phyloP scores from a whole-genome alignment of 1,139 yeast species.

The Taphrina communis region DNA sequence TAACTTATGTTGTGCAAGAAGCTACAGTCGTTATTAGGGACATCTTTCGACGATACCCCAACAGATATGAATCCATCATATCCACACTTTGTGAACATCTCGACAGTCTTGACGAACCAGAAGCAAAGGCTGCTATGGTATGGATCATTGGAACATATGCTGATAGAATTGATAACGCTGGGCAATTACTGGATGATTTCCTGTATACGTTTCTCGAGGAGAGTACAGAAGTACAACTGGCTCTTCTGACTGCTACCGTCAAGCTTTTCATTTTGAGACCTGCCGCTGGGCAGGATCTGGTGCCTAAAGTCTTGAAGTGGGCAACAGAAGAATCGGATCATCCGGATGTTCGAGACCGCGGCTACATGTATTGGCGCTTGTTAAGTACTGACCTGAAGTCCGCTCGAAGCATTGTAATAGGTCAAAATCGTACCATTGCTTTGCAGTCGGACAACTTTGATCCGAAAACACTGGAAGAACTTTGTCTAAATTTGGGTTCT shows the following conservation, averaged over 20 bases:
- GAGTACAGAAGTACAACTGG: constrained; percentile 72
- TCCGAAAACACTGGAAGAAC: constrained; percentile 72
- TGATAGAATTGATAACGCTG: constrained; percentile 58
- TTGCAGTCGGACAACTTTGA: constrained; percentile 75
- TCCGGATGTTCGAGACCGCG: constrained; percentile 87
- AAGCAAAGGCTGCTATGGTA: constrained; percentile 75
- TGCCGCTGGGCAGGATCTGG: constrained; percentile 60
- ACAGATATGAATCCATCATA: constrained; percentile 56
- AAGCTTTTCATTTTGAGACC: constrained; percentile 70
- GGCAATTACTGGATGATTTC: constrained; percentile 58
- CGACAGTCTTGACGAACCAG: constrained; percentile 68
- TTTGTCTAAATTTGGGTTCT: constrained; percentile 76
- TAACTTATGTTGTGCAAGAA: constrained; percentile 81
- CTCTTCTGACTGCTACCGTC: constrained; percentile 74
- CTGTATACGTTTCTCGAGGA: constrained; percentile 63
- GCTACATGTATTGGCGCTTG: constrained; percentile 83
- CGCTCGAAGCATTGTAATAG: constrained; percentile 63
- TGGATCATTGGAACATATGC: constrained; percentile 87
- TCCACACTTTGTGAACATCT: constrained; percentile 57
- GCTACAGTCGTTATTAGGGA: constrained; percentile 76
- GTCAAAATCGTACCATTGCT: constrained; percentile 66
- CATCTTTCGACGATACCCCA: constrained; percentile 77
- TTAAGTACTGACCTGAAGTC: constrained; percentile 59
- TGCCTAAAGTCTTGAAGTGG: constrained; percentile 66
- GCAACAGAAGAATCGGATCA: constrained; percentile 77